A percentile compares a stretch with the other conserved stretches of the same genome.
phyloP scores from a whole-genome alignment of 2,329 filamentous ascomycete species.

The Fusarium nodosum region DNA sequence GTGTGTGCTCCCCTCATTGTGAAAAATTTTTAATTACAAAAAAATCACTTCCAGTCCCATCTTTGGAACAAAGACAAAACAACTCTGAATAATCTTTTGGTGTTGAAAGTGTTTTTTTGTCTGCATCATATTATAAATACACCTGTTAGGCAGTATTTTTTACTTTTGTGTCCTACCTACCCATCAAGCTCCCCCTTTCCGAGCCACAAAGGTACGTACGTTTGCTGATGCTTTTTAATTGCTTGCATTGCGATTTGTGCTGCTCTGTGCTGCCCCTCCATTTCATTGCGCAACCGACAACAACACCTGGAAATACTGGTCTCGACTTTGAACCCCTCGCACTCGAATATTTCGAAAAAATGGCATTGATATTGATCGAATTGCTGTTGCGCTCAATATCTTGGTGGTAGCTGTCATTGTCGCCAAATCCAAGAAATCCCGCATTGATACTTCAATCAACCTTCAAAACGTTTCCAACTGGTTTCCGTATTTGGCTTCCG shows the following conservation, averaged over 20 bases:
- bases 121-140: constrained; percentile 27
- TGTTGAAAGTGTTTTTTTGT: constrained; percentile 28
- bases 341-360: constrained; percentile 18
- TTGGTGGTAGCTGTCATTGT: not conserved
- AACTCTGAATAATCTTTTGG: constrained; percentile 30
- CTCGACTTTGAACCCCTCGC: constrained; percentile 25
- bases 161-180: constrained; percentile 22
- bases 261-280: constrained; percentile 35
- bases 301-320: constrained; percentile 20
- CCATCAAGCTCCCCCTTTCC: constrained; percentile 40
- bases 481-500: constrained; percentile 27
- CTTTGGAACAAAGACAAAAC: constrained; percentile 39
- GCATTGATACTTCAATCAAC: constrained; percentile 27
- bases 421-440: constrained; percentile 36
- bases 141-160: constrained; percentile 36
- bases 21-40: constrained; percentile 46
- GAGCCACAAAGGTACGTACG: constrained; percentile 42
- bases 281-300: constrained; percentile 41
- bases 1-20: constrained; percentile 48
- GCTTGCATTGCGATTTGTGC: constrained; percentile 38
- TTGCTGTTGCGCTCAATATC: constrained; percentile 12
- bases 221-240: constrained; percentile 34
- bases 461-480: constrained; percentile 11
- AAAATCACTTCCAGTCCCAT: constrained; percentile 38
- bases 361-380: not conserved